Conservation (phyloP, 2,329 filamentous ascomycete species). For the Nectriaceae sp. region DNA sequence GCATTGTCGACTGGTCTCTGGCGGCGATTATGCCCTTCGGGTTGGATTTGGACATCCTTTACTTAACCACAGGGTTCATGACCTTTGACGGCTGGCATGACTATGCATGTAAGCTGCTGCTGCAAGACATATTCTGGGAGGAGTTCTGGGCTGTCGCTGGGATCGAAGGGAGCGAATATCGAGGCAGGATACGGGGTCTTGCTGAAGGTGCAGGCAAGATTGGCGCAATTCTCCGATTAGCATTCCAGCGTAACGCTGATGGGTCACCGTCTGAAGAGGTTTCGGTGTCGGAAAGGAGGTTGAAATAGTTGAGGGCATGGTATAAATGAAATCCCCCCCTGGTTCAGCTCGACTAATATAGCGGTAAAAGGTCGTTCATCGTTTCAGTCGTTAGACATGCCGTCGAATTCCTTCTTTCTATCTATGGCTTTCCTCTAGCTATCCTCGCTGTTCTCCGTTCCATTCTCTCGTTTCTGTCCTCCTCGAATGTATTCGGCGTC, state of each 20-base stretch:
- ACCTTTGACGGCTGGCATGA: constrained; percentile 28
- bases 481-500: constrained; percentile 14
- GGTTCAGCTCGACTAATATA: too few relatives aligned
- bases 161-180: constrained; percentile 19
- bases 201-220: constrained; percentile 26
- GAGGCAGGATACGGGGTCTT: constrained; percentile 13
- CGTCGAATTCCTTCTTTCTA: constrained; percentile 18
- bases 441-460: constrained; percentile 30
- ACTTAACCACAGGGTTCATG: constrained; percentile 29
- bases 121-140: constrained; percentile 28
- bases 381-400: constrained; percentile 11
- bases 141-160: constrained; percentile 29
- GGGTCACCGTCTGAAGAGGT: constrained; percentile 25
- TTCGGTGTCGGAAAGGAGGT: constrained; percentile 12
- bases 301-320: constrained; percentile 20
- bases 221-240: constrained; percentile 28
- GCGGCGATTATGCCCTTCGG: constrained; percentile 25
- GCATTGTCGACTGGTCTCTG: constrained; percentile 33
- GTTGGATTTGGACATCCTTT: constrained; percentile 24
- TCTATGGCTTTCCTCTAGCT: constrained; percentile 29
- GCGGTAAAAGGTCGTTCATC: too few relatives aligned
- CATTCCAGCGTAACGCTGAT: constrained; percentile 27
- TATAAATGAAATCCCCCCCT: too few relatives aligned
- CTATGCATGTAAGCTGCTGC: constrained; percentile 23
- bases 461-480: constrained; percentile 25